phyloP scores from a whole-genome alignment of 2,329 filamentous ascomycete genomes.

The Paecilomyces formosus region DNA sequence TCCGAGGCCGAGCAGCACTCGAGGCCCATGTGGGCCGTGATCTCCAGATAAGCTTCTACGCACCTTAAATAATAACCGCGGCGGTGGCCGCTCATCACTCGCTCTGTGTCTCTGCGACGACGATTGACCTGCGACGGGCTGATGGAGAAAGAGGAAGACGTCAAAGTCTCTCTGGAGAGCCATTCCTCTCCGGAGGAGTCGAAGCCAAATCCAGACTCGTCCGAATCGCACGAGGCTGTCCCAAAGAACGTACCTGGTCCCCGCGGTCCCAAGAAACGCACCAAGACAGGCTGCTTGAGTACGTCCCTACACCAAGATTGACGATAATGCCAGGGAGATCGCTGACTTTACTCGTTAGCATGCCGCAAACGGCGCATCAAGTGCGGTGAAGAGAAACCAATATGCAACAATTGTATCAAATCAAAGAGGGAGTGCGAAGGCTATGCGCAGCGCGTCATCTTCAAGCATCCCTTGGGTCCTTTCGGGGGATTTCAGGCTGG shows the following conservation, averaged over 20 bases:
- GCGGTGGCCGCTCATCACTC: neutral
- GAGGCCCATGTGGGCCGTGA: neutral
- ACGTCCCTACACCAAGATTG: slow-evolving; percentile 29
- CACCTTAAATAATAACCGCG: neutral
- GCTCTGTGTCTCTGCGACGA: neutral
- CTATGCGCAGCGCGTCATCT: slow-evolving; percentile 34
- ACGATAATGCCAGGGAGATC: neutral
- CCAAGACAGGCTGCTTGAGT: slow-evolving; percentile 91
- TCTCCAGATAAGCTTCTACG: neutral
- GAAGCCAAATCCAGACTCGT: slow-evolving; percentile 3
- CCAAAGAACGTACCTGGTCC: slow-evolving; percentile 13
- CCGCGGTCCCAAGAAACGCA: slow-evolving; percentile 55
- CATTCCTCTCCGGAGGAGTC: neutral
- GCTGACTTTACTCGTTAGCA: slow-evolving; percentile 43
- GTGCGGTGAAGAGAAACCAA: slow-evolving; percentile 71
- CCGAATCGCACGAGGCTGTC: slow-evolving; percentile 7
- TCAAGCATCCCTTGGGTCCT: slow-evolving; percentile 33
- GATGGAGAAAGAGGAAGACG: neutral
- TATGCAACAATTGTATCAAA: slow-evolving; percentile 40
- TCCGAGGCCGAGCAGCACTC: neutral
- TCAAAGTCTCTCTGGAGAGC: neutral
- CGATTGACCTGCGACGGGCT: neutral
- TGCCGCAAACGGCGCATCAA: slow-evolving; percentile 95
- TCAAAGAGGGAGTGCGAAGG: slow-evolving; percentile 40
- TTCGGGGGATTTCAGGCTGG: slow-evolving; percentile 15